These are phyloP conservation scores for Typha latifolia DNA, from an alignment of 176 grass and related monocot genomes.

Conservation along the genomic window DNA sequence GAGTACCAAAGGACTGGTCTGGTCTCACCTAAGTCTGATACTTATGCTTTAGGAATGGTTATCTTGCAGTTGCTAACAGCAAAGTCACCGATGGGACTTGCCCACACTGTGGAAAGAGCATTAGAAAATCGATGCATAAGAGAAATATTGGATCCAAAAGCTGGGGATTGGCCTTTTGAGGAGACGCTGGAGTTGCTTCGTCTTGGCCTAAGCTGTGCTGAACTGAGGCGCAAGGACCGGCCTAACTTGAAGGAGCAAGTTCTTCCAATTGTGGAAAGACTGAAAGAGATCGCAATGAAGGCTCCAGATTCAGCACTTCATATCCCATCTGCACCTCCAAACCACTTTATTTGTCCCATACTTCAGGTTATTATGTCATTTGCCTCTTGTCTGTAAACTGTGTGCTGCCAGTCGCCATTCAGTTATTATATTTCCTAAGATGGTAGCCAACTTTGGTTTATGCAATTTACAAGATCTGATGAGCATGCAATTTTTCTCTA, in stretches of 20 bases:
- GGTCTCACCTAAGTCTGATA: constrained; percentile 60
- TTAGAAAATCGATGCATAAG: constrained; percentile 34
- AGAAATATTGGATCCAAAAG: constrained; percentile 45
- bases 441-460: background rate
- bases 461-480: constrained; percentile 9
- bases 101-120: constrained; percentile 44
- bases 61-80: constrained; percentile 60
- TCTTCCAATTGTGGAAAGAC: constrained; percentile 41
- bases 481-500: background rate
- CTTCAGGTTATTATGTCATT: constrained; percentile 40
- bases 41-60: constrained; percentile 58
- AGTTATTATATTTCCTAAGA: background rate
- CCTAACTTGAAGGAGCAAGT: constrained; percentile 40
- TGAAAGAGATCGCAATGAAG: constrained; percentile 38
- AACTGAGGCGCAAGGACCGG: constrained; percentile 56
- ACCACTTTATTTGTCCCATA: constrained; percentile 82
- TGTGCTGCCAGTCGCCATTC: background rate
- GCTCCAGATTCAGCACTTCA: constrained; percentile 16
- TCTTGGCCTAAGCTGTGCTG: constrained; percentile 54
- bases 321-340: constrained; percentile 22
- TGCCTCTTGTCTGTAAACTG: background rate
- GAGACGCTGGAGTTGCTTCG: constrained; percentile 41
- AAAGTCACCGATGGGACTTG: constrained; percentile 49
- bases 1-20: constrained; percentile 48
- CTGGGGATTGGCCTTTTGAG: constrained; percentile 55